Conservation (phyloP, 768 basidiomycete species). For the Agaricus bisporus region DNA sequence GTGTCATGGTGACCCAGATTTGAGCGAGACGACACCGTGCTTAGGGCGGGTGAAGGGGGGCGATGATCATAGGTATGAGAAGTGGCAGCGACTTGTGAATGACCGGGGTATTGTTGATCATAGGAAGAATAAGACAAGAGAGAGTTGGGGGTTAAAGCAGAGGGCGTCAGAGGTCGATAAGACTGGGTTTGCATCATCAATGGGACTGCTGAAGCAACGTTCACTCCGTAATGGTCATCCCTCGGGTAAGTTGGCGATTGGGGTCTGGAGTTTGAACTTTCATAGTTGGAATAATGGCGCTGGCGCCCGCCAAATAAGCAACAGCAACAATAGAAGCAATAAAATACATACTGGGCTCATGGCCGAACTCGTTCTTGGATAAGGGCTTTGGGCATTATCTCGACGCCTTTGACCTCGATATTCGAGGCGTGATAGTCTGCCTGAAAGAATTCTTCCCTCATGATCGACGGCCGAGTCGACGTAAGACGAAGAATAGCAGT, state of each 20-base stretch:
- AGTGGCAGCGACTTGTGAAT: slow-evolving; percentile 40
- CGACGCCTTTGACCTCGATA: slow-evolving; percentile 8
- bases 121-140: slow-evolving; percentile 41
- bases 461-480: slow-evolving; percentile 5
- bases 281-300: slow-evolving; percentile 9
- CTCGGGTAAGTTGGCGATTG: slow-evolving; percentile 5
- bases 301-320: not conserved
- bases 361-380: slow-evolving; percentile 5
- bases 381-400: slow-evolving; percentile 6
- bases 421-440: slow-evolving; percentile 9
- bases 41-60: slow-evolving; percentile 58
- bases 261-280: slow-evolving; percentile 2
- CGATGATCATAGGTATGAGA: slow-evolving; percentile 36
- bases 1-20: slow-evolving; percentile 19
- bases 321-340: not conserved
- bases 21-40: slow-evolving; percentile 51
- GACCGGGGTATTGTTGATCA: slow-evolving; percentile 29
- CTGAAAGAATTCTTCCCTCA: slow-evolving; percentile 2
- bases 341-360: slow-evolving; percentile 3
- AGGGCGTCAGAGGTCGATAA: slow-evolving; percentile 7
- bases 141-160: slow-evolving; percentile 29
- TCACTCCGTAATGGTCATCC: slow-evolving; percentile 10
- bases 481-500: slow-evolving; percentile 9
- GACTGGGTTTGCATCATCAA: slow-evolving; percentile 9
- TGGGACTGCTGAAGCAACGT: slow-evolving; percentile 5